Percentiles rank a stretch among this genome's conserved stretches.
phyloP scores from a whole-genome alignment of 78 protist genomes.

The Polysphondylium violaceum region DNA sequence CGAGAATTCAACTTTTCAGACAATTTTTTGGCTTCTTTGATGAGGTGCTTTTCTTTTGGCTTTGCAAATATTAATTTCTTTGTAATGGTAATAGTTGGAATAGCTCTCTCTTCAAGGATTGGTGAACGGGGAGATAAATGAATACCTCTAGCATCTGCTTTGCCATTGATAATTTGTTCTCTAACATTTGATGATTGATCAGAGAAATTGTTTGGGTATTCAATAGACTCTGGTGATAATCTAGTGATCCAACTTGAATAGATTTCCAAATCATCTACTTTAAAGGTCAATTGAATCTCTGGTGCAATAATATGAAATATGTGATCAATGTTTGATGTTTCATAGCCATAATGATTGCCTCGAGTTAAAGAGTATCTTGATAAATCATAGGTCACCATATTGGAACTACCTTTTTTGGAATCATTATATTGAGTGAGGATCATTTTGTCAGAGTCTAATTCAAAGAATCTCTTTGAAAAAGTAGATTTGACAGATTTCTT shows the following conservation, averaged over 20 bases:
- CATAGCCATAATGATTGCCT: constrained; percentile 19
- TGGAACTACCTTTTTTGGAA: neutral
- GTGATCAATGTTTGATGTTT: neutral
- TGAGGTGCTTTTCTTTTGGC: constrained; percentile 39
- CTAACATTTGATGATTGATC: constrained; percentile 9
- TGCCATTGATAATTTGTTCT: neutral
- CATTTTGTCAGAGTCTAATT: neutral
- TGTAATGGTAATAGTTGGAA: constrained; percentile 34
- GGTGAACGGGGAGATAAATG: constrained; percentile 33
- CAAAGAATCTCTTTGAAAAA: too few species aligned
- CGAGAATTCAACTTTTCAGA: constrained; percentile 12
- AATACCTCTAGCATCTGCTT: constrained; percentile 38
- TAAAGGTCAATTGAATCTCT: neutral
- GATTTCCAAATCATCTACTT: neutral
- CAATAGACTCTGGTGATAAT: constrained; percentile 27
- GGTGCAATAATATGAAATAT: constrained; percentile 12
- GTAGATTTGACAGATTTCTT: too few species aligned
- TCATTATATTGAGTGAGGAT: neutral
- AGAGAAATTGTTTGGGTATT: neutral
- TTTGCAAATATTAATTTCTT: constrained; percentile 4
- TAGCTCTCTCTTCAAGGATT: neutral
- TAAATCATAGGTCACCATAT: constrained; percentile 1
- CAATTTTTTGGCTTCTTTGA: constrained; percentile 22
- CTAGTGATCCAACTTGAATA: constrained; percentile 19
- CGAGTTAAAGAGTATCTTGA: constrained; percentile 18